phyloP scores from a whole-genome alignment of 306 rosid species.

The Dryas octopetala region DNA sequence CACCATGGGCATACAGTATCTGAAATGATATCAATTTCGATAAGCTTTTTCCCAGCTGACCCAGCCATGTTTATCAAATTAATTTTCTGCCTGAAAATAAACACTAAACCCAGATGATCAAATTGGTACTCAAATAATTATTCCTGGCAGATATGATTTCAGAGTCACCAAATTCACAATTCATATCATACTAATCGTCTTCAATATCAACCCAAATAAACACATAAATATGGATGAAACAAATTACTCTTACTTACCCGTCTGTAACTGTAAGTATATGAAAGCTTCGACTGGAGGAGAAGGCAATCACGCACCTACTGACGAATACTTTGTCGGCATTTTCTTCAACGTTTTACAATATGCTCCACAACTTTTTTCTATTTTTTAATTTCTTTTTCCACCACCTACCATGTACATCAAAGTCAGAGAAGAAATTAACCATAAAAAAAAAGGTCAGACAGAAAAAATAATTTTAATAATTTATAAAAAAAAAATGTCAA shows the following conservation, averaged over 20 bases:
- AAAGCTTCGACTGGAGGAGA: not conserved
- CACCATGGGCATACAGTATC: conserved; percentile 97
- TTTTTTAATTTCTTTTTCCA: not conserved
- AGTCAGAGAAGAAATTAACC: not conserved
- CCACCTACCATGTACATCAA: not conserved
- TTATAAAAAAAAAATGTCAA: too few species aligned
- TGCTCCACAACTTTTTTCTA: not conserved
- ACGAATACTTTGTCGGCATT: not conserved
- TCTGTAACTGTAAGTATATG: not conserved
- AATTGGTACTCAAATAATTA: not conserved
- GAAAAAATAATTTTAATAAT: too few species aligned
- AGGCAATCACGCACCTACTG: not conserved
- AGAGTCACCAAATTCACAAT: not conserved
- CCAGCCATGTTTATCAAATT: conserved; percentile 54
- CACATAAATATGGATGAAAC: not conserved
- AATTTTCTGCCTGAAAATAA: conserved; percentile 22
- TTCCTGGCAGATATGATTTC: not conserved
- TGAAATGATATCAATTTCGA: conserved; percentile 64
- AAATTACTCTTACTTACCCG: not conserved
- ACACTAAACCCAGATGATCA: not conserved
- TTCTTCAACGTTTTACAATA: not conserved
- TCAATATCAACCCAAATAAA: not conserved
- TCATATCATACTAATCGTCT: not conserved
- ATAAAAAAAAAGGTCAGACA: too few species aligned
- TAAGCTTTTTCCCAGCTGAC: conserved; percentile 50